These are phyloP conservation scores for Thamnidium elegans DNA, from an alignment of 192 early-diverging fungal genomes.

Conservation along the genomic window DNA sequence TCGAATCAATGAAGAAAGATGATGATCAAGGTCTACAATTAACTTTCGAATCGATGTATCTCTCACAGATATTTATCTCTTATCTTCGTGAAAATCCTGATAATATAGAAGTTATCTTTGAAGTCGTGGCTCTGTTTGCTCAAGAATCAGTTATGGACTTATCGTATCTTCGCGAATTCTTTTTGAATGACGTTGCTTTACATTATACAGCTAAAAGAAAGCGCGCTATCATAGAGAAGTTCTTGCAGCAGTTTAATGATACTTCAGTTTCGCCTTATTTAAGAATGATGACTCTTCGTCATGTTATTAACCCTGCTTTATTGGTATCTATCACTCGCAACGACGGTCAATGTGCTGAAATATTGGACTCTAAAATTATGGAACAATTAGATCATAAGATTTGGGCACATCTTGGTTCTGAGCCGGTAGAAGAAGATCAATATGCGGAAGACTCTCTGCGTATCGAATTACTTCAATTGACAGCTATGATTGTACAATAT, in stretches of 20 bases:
- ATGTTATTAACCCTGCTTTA: slow-evolving; percentile 86
- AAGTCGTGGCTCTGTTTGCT: slow-evolving; percentile 67
- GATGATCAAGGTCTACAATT: slow-evolving; percentile 39
- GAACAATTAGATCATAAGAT: slow-evolving; percentile 57
- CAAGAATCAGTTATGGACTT: slow-evolving; percentile 67
- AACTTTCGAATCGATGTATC: slow-evolving; percentile 53
- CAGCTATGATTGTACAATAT: slow-evolving; percentile 81
- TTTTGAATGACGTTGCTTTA: slow-evolving; percentile 65
- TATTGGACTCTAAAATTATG: slow-evolving; percentile 62
- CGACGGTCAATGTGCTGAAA: slow-evolving; percentile 40
- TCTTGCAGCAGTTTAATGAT: slow-evolving; percentile 74
- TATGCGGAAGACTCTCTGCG: slow-evolving; percentile 64
- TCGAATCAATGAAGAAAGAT: slow-evolving; percentile 47
- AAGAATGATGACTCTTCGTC: slow-evolving; percentile 72
- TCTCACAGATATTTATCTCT: slow-evolving; percentile 72
- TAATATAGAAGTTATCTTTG: slow-evolving; percentile 70
- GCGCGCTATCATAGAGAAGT: slow-evolving; percentile 69
- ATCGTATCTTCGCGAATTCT: slow-evolving; percentile 62
- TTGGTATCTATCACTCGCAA: slow-evolving; percentile 61
- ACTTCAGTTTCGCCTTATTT: slow-evolving; percentile 50
- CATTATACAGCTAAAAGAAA: slow-evolving; percentile 55
- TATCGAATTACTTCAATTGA: slow-evolving; percentile 91
- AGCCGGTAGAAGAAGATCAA: slow-evolving; percentile 52
- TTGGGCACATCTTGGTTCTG: slow-evolving; percentile 52
- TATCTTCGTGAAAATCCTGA: slow-evolving; percentile 60